Evolutionary conservation across 805 yeast species (phyloP).

Genomic region (Candida jianshihensis): DNA sequence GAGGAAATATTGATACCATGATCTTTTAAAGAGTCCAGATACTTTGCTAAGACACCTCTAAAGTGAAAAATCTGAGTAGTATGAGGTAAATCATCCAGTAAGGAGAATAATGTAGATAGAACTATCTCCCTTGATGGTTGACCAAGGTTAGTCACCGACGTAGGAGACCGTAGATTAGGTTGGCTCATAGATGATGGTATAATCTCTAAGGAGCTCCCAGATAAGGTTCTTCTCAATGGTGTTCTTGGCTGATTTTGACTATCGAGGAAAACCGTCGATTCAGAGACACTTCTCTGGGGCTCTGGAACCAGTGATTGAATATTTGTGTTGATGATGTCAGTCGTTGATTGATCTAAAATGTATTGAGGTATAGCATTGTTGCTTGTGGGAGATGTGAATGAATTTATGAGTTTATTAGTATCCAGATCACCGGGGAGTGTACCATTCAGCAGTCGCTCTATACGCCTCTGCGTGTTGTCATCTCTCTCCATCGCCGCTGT

Average conservation of each 20-base stretch:
- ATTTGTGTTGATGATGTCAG: conserved; percentile 1
- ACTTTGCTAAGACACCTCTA: conserved; percentile 12
- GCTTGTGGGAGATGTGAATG: not conserved
- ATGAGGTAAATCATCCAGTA: conserved; percentile 6
- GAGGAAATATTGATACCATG: conserved; percentile 11
- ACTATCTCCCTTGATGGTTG: conserved; percentile 8
- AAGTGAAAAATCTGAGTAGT: conserved; percentile 9
- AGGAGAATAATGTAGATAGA: conserved; percentile 5
- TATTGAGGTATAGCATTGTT: not conserved
- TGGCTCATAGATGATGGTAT: conserved; percentile 1
- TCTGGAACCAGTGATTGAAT: not conserved
- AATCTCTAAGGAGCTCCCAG: conserved; percentile 19
- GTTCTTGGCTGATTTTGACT: conserved; percentile 8
- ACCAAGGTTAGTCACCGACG: not conserved
- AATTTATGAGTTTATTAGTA: not conserved
- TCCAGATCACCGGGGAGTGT: not conserved
- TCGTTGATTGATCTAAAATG: not conserved
- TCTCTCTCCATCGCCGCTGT: not conserved
- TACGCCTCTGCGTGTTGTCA: conserved; percentile 1
- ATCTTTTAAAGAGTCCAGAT: conserved; percentile 9
- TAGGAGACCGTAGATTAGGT: conserved; percentile 1
- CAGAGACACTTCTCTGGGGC: conserved; percentile 12
- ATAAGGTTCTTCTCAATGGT: conserved; percentile 15
- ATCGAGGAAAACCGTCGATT: conserved; percentile 15
- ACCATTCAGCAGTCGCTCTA: conserved; percentile 3